phyloP scores from a whole-genome alignment of 2,329 filamentous ascomycete genomes.

The Sporothrix pseudoabietina region DNA sequence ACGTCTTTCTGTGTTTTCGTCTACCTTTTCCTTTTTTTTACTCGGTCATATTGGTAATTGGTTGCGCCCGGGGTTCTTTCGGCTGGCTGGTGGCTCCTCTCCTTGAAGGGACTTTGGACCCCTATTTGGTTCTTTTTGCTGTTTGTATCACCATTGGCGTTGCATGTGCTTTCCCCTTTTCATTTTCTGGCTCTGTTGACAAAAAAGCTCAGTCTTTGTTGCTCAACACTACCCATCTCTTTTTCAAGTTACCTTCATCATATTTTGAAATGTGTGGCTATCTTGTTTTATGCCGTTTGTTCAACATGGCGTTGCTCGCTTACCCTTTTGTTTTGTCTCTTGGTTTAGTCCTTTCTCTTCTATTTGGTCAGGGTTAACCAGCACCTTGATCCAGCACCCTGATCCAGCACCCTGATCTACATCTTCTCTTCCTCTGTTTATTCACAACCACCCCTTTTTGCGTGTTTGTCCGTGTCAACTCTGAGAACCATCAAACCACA shows the following conservation, averaged over 20 bases:
- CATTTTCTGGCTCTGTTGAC: neutral
- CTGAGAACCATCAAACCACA: neutral
- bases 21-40: neutral
- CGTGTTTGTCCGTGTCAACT: neutral
- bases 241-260: neutral
- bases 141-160: constrained; percentile 24
- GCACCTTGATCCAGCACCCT: neutral
- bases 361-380: neutral
- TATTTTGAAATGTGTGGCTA: neutral
- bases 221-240: neutral
- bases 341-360: neutral
- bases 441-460: constrained; percentile 1
- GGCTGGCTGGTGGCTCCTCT: neutral
- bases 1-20: neutral
- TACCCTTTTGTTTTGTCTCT: neutral
- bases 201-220: neutral
- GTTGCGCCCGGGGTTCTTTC: neutral
- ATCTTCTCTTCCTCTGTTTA: neutral
- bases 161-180: neutral
- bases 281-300: neutral
- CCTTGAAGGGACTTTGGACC: neutral
- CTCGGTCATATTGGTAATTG: neutral
- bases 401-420: neutral
- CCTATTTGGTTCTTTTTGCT: constrained; percentile 6
- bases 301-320: constrained; percentile 22